phyloP scores from a whole-genome alignment of 805 yeast genomes.

The Candida caryicola region DNA sequence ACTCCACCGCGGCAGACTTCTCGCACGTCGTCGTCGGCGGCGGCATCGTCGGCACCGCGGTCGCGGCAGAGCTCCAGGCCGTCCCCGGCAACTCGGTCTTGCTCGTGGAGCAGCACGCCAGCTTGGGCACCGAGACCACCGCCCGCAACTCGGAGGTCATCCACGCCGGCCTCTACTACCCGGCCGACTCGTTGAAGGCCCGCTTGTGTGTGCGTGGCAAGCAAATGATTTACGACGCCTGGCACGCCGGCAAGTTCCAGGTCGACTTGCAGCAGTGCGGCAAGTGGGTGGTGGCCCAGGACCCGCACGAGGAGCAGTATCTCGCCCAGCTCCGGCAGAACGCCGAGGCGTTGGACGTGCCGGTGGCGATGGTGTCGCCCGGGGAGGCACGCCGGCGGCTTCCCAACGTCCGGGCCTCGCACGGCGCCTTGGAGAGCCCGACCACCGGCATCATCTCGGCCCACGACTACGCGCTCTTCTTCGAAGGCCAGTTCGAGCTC shows the following conservation, averaged over 20 bases:
- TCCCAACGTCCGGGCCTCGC: slow-evolving; percentile 63
- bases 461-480: slow-evolving; percentile 67
- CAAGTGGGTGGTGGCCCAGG: slow-evolving; percentile 85
- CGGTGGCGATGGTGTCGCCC: slow-evolving; percentile 54
- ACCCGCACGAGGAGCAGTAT: slow-evolving; percentile 57
- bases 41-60: slow-evolving; percentile 80
- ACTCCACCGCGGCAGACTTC: slow-evolving; percentile 40
- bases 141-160: slow-evolving; percentile 91
- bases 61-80: slow-evolving; percentile 64
- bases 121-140: slow-evolving; percentile 76
- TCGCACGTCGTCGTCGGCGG: slow-evolving; percentile 79
- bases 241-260: slow-evolving; percentile 21
- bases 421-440: slow-evolving; percentile 68
- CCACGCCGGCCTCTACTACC: slow-evolving; percentile 88
- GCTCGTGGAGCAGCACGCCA: slow-evolving; percentile 64
- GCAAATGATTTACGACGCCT: slow-evolving; percentile 57
- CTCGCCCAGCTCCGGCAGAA: slow-evolving; percentile 51
- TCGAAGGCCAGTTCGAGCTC: slow-evolving; percentile 52
- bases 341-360: slow-evolving; percentile 50
- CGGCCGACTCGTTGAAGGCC: slow-evolving; percentile 63
- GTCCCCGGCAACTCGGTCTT: slow-evolving; percentile 50
- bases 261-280: slow-evolving; percentile 68
- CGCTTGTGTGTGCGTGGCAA: slow-evolving; percentile 75
- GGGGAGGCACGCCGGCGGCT: slow-evolving; percentile 47
- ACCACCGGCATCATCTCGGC: slow-evolving; percentile 84